A percentile compares a stretch with the other conserved stretches of the same genome.
These are phyloP conservation scores for Lenwebbia sp. DNA, from an alignment of 345 rosid species.

Conservation along the genomic window DNA sequence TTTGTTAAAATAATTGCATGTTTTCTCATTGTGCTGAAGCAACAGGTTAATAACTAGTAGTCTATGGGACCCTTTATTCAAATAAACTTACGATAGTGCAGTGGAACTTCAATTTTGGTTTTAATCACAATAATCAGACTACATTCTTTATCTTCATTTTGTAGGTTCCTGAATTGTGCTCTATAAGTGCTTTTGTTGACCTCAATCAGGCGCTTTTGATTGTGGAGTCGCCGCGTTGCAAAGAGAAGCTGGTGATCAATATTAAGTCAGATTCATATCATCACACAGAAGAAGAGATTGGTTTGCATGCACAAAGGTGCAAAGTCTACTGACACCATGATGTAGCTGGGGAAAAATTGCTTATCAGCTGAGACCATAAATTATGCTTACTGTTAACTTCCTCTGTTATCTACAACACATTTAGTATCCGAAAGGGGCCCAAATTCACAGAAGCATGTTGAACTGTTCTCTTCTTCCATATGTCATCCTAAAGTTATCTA, in stretches of 20 bases:
- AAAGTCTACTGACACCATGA: background rate
- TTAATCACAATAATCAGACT: background rate
- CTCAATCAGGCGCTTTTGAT: conserved; percentile 40
- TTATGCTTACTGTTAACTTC: background rate
- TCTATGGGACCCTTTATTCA: background rate
- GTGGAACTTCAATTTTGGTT: background rate
- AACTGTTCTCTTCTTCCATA: background rate
- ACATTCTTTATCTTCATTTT: conserved; percentile 8
- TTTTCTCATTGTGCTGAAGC: background rate
- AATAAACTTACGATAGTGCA: background rate
- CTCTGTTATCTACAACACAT: background rate
- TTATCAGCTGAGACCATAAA: background rate
- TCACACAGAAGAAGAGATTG: conserved; percentile 29
- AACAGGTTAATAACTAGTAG: background rate
- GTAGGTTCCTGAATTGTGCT: conserved; percentile 89
- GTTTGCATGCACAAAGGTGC: conserved; percentile 9
- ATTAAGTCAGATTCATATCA: conserved; percentile 29
- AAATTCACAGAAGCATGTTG: background rate
- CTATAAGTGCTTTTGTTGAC: conserved; percentile 57
- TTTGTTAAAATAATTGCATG: background rate
- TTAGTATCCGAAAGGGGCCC: background rate
- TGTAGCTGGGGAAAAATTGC: background rate
- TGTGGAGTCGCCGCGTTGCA: conserved; percentile 52
- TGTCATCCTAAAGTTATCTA: background rate
- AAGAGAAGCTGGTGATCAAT: conserved; percentile 48